Conservation (phyloP, 257 asterid genomes). For the Orobanche coerulescens region DNA sequence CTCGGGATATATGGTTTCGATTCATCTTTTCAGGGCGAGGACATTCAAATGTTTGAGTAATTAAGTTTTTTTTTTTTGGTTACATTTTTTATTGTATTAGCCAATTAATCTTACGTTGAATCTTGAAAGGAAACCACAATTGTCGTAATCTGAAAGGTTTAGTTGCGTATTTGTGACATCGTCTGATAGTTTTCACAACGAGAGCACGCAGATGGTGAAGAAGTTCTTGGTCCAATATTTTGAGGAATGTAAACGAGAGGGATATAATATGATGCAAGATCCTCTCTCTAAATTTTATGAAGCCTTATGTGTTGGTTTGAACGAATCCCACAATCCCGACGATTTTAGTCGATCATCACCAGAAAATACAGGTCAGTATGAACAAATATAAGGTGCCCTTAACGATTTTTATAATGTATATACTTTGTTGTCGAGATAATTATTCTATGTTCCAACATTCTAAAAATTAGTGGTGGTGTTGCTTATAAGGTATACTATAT, state of each 20-base stretch:
- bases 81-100: neutral
- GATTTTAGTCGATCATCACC: constrained; percentile 29
- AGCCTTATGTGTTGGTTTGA: constrained; percentile 48
- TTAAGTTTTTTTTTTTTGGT: constrained; percentile 8
- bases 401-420: too few species aligned
- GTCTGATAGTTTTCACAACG: constrained; percentile 39
- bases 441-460: too few species aligned
- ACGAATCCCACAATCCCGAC: constrained; percentile 17
- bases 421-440: too few species aligned
- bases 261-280: constrained; percentile 45
- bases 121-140: neutral
- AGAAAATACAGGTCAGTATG: constrained; percentile 28
- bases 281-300: constrained; percentile 55
- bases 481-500: too few species aligned
- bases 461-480: too few species aligned
- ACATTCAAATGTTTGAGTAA: constrained; percentile 49
- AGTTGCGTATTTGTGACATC: neutral
- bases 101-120: neutral
- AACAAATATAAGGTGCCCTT: too few species aligned
- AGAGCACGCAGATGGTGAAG: constrained; percentile 43
- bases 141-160: neutral
- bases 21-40: constrained; percentile 26
- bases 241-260: constrained; percentile 54
- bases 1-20: constrained; percentile 33
- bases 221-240: constrained; percentile 53